phyloP scores from a whole-genome alignment of 2,329 filamentous ascomycete species.

The Neopestalotiopsis clavispora region DNA sequence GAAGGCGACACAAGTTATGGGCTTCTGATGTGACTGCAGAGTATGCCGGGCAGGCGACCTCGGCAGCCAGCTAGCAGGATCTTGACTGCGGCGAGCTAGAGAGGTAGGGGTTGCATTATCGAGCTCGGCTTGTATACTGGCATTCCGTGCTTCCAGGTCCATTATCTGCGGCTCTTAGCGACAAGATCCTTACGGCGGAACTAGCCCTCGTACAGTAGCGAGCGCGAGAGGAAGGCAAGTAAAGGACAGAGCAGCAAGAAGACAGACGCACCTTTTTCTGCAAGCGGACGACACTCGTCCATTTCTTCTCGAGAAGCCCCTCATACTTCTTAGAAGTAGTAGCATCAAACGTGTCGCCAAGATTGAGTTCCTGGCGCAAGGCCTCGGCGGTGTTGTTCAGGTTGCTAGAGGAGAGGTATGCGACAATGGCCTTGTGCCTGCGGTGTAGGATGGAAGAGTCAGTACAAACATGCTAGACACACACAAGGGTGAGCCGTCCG shows the following conservation, averaged over 20 bases:
- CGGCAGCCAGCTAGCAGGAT: constrained; percentile 88
- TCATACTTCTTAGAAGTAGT: constrained; percentile 93
- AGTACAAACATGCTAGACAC: constrained; percentile 17
- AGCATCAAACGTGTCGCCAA: constrained; percentile 76
- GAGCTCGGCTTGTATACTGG: constrained; percentile 78
- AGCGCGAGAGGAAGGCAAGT: neutral
- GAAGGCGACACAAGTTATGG: constrained; percentile 88
- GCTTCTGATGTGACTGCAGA: constrained; percentile 79
- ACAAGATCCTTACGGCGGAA: constrained; percentile 1
- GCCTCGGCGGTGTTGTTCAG: constrained; percentile 72
- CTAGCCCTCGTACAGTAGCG: neutral
- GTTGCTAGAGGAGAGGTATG: constrained; percentile 79
- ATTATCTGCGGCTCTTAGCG: constrained; percentile 69
- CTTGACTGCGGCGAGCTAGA: constrained; percentile 79
- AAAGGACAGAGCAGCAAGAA: too few relatives aligned
- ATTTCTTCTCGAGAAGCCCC: constrained; percentile 94
- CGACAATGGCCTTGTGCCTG: constrained; percentile 85
- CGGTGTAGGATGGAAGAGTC: constrained; percentile 48
- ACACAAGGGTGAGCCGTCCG: constrained; percentile 21
- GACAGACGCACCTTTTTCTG: constrained; percentile 80
- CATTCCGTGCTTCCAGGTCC: constrained; percentile 82
- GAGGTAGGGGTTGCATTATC: constrained; percentile 81
- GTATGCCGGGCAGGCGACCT: constrained; percentile 79
- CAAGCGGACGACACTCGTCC: constrained; percentile 91
- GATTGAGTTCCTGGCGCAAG: constrained; percentile 76